Percentiles rank a stretch among this genome's conserved stretches.
These are phyloP conservation scores for Pseudoscleropodium purum DNA, from an alignment of 225 moss, liverwort and hornwort genomes.

Conservation along the genomic window DNA sequence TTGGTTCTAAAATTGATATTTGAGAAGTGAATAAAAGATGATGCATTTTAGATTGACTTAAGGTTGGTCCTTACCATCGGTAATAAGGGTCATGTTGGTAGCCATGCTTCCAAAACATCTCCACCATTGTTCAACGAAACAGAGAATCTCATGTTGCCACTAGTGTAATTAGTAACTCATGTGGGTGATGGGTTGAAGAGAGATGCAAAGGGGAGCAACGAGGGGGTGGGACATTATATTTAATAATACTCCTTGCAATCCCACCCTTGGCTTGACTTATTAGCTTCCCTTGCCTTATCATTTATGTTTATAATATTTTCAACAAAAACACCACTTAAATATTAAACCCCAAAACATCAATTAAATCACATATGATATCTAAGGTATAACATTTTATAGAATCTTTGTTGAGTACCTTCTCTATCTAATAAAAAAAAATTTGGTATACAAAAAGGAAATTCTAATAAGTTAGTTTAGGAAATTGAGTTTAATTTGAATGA, in stretches of 20 bases:
- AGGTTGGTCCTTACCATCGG: not conserved
- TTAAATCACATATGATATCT: not conserved
- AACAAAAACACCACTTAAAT: too few relatives aligned
- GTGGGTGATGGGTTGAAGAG: not conserved
- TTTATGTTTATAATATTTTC: too few relatives aligned
- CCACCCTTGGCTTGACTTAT: not conserved
- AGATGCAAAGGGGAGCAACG: not conserved
- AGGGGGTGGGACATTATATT: not conserved
- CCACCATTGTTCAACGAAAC: not conserved
- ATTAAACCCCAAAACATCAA: not conserved
- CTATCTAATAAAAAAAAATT: too few relatives aligned
- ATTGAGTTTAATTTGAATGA: not conserved
- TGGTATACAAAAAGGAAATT: not conserved
- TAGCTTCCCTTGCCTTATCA: not conserved
- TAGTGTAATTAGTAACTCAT: not conserved
- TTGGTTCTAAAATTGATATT: not conserved
- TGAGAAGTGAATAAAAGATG: not conserved
- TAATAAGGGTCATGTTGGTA: slow-evolving; percentile 30
- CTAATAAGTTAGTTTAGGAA: rapidly evolving
- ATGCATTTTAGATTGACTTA: not conserved
- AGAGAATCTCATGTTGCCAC: not conserved
- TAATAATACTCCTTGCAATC: slow-evolving; percentile 6
- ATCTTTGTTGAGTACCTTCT: not conserved
- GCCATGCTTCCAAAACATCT: slow-evolving; percentile 19
- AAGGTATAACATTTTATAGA: not conserved